phyloP scores from a whole-genome alignment of 1,139 yeast genomes.

The Pichia inconspicua region DNA sequence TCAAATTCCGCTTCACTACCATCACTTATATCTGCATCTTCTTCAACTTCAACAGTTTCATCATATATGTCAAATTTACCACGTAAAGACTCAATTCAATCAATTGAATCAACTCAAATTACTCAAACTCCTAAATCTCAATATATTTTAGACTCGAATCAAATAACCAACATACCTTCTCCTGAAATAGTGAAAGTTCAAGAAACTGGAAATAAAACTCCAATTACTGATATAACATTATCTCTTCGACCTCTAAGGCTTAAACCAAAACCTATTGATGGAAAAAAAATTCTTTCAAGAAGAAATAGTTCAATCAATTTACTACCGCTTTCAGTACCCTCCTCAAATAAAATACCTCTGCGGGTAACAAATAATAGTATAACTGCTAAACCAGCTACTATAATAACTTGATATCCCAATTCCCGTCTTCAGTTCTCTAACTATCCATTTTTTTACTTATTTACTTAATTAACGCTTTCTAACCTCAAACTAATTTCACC shows the following conservation, averaged over 20 bases:
- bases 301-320: constrained; percentile 6
- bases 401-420: background rate
- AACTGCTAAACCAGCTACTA: background rate
- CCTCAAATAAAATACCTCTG: background rate
- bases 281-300: background rate
- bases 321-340: background rate
- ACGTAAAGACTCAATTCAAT: constrained; percentile 10
- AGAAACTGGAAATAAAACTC: background rate
- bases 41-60: constrained; percentile 15
- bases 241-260: constrained; percentile 14
- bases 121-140: background rate
- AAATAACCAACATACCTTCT: background rate
- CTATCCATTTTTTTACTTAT: background rate
- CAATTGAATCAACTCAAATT: background rate
- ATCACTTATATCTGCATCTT: constrained; percentile 12
- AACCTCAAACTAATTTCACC: too few species aligned
- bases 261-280: constrained; percentile 4
- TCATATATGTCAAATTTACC: constrained; percentile 13
- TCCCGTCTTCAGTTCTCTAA: background rate
- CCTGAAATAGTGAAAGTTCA: background rate
- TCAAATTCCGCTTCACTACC: constrained; percentile 14
- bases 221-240: constrained; percentile 2
- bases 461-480: background rate
- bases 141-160: background rate
- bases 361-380: background rate